Base-by-base conservation (phyloP, 2,329 filamentous ascomycete species). In the Sclerotinia nivalis region DNA sequence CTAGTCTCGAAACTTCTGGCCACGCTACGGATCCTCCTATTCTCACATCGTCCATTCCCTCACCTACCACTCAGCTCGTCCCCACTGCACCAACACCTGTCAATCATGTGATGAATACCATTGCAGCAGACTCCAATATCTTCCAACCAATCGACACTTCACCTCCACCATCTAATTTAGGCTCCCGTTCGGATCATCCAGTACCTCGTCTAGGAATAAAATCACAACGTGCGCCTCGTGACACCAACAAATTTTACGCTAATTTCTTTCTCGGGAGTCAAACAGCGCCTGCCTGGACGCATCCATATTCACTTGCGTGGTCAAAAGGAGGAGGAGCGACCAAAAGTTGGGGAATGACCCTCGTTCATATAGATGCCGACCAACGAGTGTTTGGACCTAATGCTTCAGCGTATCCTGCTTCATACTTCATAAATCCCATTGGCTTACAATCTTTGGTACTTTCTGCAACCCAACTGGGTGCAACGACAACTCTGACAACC, bases 251-350 rank as follows among this genome's bases (percentile, higher is more conserved):
- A 76, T 94, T 93, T 78, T 93, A 92, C 75, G 85, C 89, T 74
- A 96, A 96, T 76, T 88, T 96, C 72, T 93, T 93, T 78, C 83
- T 97, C 0, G 91, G 89, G 6, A 85, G 84, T 56, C 93, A 97
- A 79, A 86, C 84, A 6, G 85, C 86, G 9, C 86, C 90, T 0
- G 84, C 89, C 0, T 97, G 90, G 80, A 89, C 91, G 0, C 90
- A 93, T 76, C 94, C 91, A 1, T 94, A 93, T 77, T 86, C 87
- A 3, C 77, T 94, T 25, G 80, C 85, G 25, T 93, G 91, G 90
- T 84, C 85, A 4, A 88, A 86, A 73, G 91, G 91, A 1, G 81
- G 81, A 69, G 89, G 88, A 15, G 82, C 83, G 31, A 84, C 89
- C 5, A 81, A 83, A 61, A 93, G 91, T 78, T 97, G 88, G 84